Evolutionary conservation across 164 flowering plant species (phyloP).

Genomic region (Annona cherimola): DNA sequence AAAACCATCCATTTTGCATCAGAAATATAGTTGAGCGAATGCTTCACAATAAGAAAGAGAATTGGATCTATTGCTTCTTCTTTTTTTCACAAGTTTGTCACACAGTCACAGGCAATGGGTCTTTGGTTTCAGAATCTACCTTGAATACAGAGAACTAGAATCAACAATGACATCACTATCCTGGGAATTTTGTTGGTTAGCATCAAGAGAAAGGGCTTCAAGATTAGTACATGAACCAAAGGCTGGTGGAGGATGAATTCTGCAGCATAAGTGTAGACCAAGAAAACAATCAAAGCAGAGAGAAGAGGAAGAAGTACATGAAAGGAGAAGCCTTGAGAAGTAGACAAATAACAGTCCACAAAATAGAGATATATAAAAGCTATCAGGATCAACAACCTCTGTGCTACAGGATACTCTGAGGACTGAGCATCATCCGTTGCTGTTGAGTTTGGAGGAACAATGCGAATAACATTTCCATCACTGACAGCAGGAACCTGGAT

Average conservation of each 20-base stretch:
- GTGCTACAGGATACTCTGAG: slow-evolving; percentile 19
- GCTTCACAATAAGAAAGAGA: background rate
- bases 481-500: slow-evolving; percentile 50
- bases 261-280: slow-evolving; percentile 16
- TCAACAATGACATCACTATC: slow-evolving; percentile 55
- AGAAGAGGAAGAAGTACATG: background rate
- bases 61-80: no score
- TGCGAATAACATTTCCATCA: slow-evolving; percentile 32
- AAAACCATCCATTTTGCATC: background rate
- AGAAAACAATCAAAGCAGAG: background rate
- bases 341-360: background rate
- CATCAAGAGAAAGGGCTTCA: slow-evolving; percentile 59
- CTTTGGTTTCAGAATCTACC: slow-evolving; percentile 29
- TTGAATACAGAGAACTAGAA: slow-evolving; percentile 31
- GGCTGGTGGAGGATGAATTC: slow-evolving; percentile 77
- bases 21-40: background rate
- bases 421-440: slow-evolving; percentile 26
- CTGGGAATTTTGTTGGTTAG: slow-evolving; percentile 27
- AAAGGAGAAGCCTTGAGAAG: background rate
- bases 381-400: slow-evolving; percentile 30
- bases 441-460: slow-evolving; percentile 27
- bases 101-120: background rate
- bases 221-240: slow-evolving; percentile 79
- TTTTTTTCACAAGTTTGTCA: no score
- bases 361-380: background rate